Evolutionary conservation across 2,329 filamentous ascomycete species (phyloP).

Genomic region (Aspergillus ochraceoroseus): DNA sequence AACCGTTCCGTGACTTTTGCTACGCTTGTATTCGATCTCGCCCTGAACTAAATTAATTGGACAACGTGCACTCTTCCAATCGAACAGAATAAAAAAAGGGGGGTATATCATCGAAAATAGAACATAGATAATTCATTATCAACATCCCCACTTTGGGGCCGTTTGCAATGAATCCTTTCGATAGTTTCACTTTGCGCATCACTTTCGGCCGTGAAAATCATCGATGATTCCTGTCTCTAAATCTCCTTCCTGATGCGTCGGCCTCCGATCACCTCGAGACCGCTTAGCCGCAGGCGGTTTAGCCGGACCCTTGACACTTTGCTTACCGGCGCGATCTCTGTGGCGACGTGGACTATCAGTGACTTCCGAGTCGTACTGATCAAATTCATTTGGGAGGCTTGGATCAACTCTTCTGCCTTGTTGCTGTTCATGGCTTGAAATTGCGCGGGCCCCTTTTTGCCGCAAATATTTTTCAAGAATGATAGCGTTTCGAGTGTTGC

Average conservation of each 20-base stretch:
- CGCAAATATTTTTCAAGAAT: conserved; percentile 44
- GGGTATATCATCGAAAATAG: not conserved
- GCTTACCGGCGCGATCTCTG: conserved; percentile 21
- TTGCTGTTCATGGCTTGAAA: conserved; percentile 25
- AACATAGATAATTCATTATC: not conserved
- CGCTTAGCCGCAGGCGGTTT: conserved; percentile 23
- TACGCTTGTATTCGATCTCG: conserved; percentile 45
- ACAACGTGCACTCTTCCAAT: conserved; percentile 4
- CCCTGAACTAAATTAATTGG: conserved; percentile 25
- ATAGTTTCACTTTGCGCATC: conserved; percentile 4
- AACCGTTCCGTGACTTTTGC: conserved; percentile 45
- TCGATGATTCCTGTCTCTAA: conserved; percentile 31
- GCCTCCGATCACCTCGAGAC: conserved; percentile 29
- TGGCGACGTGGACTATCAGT: conserved; percentile 21
- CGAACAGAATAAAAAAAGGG: conserved; percentile 4
- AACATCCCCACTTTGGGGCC: not conserved
- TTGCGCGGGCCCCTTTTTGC: conserved; percentile 37
- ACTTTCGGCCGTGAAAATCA: conserved; percentile 13
- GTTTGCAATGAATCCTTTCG: not conserved
- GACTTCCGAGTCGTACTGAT: conserved; percentile 31
- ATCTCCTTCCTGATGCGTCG: conserved; percentile 26
- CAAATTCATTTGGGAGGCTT: conserved; percentile 39
- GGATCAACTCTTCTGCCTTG: conserved; percentile 30
- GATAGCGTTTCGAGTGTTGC: conserved; percentile 47
- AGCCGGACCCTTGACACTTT: conserved; percentile 21